phyloP scores from a whole-genome alignment of 129 eudicot genomes.

The Flaveria linearis region DNA sequence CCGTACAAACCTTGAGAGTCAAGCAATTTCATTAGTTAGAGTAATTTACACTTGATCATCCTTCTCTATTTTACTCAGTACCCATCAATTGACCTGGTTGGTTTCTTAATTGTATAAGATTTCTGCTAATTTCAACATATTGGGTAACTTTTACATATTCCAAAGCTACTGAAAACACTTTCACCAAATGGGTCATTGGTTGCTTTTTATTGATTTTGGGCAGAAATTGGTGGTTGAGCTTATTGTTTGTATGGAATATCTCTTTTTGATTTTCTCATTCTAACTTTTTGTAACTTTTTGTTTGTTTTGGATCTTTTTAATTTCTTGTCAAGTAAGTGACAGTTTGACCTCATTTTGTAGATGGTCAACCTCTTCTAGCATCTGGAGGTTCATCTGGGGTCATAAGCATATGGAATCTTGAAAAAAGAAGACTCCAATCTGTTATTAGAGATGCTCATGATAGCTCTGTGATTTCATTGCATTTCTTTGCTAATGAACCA shows the following conservation, averaged over 20 bases:
- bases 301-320: neutral
- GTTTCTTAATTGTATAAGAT: neutral
- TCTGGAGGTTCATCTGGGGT: conserved; percentile 99
- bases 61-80: too few species aligned
- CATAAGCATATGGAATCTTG: conserved; percentile 96
- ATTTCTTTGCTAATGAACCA: conserved; percentile 89
- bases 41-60: too few species aligned
- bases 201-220: neutral
- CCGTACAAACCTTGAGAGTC: too few species aligned
- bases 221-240: conserved; percentile 1
- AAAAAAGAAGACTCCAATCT: conserved; percentile 78
- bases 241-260: neutral
- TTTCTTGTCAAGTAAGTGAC: conserved; percentile 12
- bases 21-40: too few species aligned
- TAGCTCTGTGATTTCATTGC: conserved; percentile 69
- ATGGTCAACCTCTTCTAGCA: conserved; percentile 96
- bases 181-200: neutral
- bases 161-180: neutral
- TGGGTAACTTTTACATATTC: neutral
- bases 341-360: conserved; percentile 32
- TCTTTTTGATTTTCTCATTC: neutral
- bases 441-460: conserved; percentile 93
- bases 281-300: neutral
- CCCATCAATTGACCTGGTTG: neutral
- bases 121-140: neutral